Base-by-base conservation (phyloP, 2,329 filamentous ascomycete genomes). In the Cercospora beticola region DNA sequence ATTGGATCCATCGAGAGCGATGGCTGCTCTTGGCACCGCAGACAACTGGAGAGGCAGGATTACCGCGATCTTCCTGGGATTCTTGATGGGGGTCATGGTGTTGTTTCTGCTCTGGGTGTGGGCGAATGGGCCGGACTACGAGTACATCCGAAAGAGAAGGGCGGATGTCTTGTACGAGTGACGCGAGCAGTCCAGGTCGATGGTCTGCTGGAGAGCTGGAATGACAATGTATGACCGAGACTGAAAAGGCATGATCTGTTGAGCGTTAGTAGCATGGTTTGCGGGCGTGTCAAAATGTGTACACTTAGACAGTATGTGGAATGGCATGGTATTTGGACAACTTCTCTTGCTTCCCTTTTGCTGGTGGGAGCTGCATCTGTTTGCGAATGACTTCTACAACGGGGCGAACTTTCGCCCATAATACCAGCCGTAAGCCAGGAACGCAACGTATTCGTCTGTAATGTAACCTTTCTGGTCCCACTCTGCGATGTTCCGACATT, bases 371-470 rank as follows among this genome's bases (percentile, higher is more conserved):
- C 49, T 56, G 49, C 23, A 26, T 26, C 5, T 5, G 0, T 30
- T 56, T n/a, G 6, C 18, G 14, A 56, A 9, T 28, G 21, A 6
- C n/a, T 28, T 40, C 63, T 68, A 66, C 16, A 12, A 40, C 7
- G 56, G 59, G 3, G 54, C 58, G 26, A 66, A 70, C 59, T 64
- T 69, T 31, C 70, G 68, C 26, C 75, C 76, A 64, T 69, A 75
- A 56, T 76, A 72, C 73, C 71, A 76, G 6, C 77, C 76, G 64
- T 73, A 74, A 9, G 77, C 77, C 62, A 75, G 62, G 67, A 76
- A 78, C 5, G 75, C 74, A 40, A 77, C 76, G 59, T 78, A 78
- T 28, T 75, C 72, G 63, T 78, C 77, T 2, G 74, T 75, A 23
- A 77, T 68, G 67, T 71, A 76, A 56, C 76, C 77, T 64, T 74